Base-by-base conservation (phyloP, 2,329 filamentous ascomycete species). In the Cyclaneusma minus region DNA sequence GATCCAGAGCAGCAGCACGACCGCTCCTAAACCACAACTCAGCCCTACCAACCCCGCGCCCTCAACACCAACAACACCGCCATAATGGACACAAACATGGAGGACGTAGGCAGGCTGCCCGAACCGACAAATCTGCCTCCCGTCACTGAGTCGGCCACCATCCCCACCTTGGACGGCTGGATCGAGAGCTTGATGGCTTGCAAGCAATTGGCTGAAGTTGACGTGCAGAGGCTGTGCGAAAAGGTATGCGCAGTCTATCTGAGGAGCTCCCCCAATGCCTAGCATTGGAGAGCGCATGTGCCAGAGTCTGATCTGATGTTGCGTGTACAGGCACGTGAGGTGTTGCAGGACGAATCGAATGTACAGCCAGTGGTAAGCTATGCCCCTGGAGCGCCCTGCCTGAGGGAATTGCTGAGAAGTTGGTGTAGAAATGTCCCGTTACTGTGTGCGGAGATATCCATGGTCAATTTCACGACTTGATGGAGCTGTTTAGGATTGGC, bases 401-500 rank as follows among this genome's bases (percentile, higher is more conserved):
- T 11, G 13, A 10, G 17, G 7, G 21, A 25, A 9, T 16, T 6
- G 15, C n/a, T 14, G 12, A 24, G 21, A 21, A 10, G 12, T 5
- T 10, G 24, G 12, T 24, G 29, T 42, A 85, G 79, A 94, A 94
- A 87, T 95, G 87, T 54, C 89, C 89, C 22, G 89, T 95, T 40
- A 98, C 89, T 30, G 89, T 98, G 35, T 95, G 89, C 55, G 89
- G 89, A 52, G 89, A 98, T 58, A 98, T 98, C 51, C 89, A 98
- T 56, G 89, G 89, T 40, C 89, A 98, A 58, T 95, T 95, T 54
- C 87, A 95, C 56, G 89, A 98, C 50, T 60, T 98, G 54, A 95
- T 98, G 84, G 89, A 98, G 60, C 72, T 98, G 28, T 98, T 98
- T 69, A 91, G 92, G 62, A 95, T 98, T 54, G 89, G 89, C 42